phyloP scores from a whole-genome alignment of 768 basidiomycete species.

The Termitomyces sp. region DNA sequence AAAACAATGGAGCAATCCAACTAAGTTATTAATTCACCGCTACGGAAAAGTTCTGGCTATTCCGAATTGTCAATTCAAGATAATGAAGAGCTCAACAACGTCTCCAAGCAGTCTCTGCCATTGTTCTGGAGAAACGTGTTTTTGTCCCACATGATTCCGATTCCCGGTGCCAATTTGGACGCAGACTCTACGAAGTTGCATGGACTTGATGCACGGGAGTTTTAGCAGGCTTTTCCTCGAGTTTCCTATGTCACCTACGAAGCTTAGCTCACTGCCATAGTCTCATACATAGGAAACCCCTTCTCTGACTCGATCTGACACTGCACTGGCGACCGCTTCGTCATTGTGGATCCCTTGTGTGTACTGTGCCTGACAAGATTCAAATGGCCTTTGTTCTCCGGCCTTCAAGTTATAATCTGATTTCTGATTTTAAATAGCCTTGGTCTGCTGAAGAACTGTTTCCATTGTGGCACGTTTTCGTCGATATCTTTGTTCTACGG shows the following conservation, averaged over 20 bases:
- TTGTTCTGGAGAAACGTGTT: background rate
- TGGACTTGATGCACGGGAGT: no score
- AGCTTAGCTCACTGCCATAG: no score
- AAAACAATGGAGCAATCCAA: background rate
- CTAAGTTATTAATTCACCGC: background rate
- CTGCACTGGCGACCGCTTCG: background rate
- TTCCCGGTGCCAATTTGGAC: background rate
- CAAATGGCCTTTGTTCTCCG: background rate
- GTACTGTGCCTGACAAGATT: background rate
- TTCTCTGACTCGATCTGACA: background rate
- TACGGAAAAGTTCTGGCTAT: background rate
- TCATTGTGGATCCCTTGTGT: background rate
- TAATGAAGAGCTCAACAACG: background rate
- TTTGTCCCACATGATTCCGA: background rate
- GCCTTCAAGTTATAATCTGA: background rate
- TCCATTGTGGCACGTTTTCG: slow-evolving; percentile 2
- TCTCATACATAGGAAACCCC: no score
- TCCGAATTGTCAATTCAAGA: background rate
- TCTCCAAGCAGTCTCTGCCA: background rate
- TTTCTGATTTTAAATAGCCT: background rate
- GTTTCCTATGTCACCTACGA: background rate
- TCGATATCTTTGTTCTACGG: background rate
- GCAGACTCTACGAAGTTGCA: background rate
- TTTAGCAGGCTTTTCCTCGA: background rate
- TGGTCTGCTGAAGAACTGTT: background rate